Evolutionary conservation across 768 basidiomycete genomes (phyloP), one percentile per base, ranked within the genome.

Genomic region (Boletus eberwhitei): DNA sequence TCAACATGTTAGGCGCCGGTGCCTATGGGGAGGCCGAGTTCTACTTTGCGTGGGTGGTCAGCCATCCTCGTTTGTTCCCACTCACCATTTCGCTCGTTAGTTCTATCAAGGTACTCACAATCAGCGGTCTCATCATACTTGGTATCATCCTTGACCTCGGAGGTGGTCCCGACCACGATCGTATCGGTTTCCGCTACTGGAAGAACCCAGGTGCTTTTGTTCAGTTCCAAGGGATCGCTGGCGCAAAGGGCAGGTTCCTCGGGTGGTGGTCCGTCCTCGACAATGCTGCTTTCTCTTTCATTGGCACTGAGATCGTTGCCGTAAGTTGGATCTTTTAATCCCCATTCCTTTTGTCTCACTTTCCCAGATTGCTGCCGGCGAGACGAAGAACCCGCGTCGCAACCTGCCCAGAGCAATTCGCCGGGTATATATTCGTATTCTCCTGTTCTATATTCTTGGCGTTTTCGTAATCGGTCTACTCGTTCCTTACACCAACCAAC

Each of bases 271-370:
- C 81, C 0, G 86, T 87, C 53, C 73, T 96, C 73, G 84, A 86
- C 8, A 88, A 94, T 60, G 95, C 95, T 4, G 93, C 91, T 14
- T 97, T 95, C 77, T 93, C 91, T 12, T 95, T 79, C 70, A 93
- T 94, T 55, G 95, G 94, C 16, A 94, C 93, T 7, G 95, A 98
- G 71, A 93, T 96, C 65, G 93, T 96, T 39, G 92, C 90, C 29
- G 87, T 90, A 74, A 62, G 82, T 75, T 6, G 41, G 17, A 13
- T 42, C 24, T n/a, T 32, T 29, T 21, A 6, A 16, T 32, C n/a
- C 22, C 7, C 22, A 13, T 38, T 9, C 43, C 16, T 19, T 21
- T 8, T 50, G 4, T 44, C 48, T 61, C 52, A 64, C 35, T 53
- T 37, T 46, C 43, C 36, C 62, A 89, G 87, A 88, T 88, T 61